phyloP scores from a whole-genome alignment of 2,329 filamentous ascomycete species.

The Trematosphaeria pertusa region DNA sequence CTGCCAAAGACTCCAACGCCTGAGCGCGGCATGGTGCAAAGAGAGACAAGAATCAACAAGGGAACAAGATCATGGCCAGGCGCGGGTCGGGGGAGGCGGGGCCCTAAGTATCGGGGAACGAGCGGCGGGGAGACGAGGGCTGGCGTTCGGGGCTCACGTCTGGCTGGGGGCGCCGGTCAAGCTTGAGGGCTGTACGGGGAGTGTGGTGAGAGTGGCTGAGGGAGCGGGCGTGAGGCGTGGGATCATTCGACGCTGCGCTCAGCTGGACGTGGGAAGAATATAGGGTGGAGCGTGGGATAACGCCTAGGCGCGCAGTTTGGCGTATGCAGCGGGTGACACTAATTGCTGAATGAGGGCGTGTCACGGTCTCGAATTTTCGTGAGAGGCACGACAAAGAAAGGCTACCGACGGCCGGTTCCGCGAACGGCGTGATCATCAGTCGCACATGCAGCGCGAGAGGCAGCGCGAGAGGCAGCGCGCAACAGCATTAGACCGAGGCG shows the following conservation, averaged over 20 bases:
- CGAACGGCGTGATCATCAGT: conserved; percentile 8
- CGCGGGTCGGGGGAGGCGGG: neutral
- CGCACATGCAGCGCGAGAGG: no score
- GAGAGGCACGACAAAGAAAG: conserved; percentile 5
- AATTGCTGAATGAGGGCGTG: neutral
- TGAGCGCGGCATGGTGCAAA: conserved; percentile 43
- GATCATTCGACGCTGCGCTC: neutral
- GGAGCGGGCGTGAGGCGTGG: neutral
- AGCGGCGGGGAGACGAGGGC: neutral
- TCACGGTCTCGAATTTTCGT: no score
- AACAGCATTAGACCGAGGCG: no score
- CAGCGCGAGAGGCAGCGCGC: no score
- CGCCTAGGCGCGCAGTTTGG: neutral
- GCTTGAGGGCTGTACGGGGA: neutral
- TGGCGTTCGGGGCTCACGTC: neutral
- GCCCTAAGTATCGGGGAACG: conserved; percentile 8
- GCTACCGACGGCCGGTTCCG: neutral
- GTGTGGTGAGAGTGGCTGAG: neutral
- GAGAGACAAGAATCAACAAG: conserved; percentile 18
- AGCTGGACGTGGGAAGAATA: neutral
- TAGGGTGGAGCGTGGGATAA: neutral
- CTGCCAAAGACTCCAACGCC: conserved; percentile 45
- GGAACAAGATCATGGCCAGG: conserved; percentile 14
- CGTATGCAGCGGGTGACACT: neutral
- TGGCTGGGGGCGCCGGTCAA: neutral